phyloP scores from a whole-genome alignment of 108 stramenopile species.

The Cyclotella atomus region DNA sequence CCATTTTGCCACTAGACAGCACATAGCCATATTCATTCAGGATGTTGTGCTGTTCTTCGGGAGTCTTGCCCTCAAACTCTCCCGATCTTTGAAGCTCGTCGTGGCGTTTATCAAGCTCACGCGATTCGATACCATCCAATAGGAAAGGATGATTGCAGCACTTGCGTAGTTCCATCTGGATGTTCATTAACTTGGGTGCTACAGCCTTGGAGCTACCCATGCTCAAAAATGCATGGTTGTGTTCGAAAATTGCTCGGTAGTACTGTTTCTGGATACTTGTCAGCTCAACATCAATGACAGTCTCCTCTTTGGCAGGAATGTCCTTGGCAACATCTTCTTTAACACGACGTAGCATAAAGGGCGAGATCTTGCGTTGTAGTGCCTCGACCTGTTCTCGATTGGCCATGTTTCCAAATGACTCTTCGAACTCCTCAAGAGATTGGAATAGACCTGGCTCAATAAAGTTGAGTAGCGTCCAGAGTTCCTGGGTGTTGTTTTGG shows the following conservation, averaged over 20 bases:
- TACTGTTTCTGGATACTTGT: constrained; percentile 95
- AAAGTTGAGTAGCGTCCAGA: constrained; percentile 91
- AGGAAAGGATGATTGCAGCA: constrained; percentile 99
- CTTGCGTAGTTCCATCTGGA: constrained; percentile 99
- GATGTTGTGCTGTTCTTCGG: constrained; percentile 79
- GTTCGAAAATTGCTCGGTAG: constrained; percentile 93
- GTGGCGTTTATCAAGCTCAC: constrained; percentile 87
- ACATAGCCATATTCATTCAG: constrained; percentile 87
- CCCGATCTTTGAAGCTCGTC: constrained; percentile 70
- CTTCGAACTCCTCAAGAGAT: background rate
- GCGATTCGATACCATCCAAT: constrained; percentile 92
- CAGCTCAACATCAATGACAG: constrained; percentile 95
- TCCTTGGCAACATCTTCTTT: constrained; percentile 94
- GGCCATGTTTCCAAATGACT: background rate
- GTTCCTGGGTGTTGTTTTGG: constrained; percentile 84
- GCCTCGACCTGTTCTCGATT: background rate
- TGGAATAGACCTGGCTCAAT: constrained; percentile 48
- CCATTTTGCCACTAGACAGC: constrained; percentile 96
- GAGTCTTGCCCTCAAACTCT: constrained; percentile 71
- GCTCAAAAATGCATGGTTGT: constrained; percentile 79
- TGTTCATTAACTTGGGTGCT: constrained; percentile 97
- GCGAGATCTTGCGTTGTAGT: background rate
- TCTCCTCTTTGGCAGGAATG: constrained; percentile 94
- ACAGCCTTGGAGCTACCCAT: constrained; percentile 84
- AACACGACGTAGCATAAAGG: constrained; percentile 81